Base-by-base conservation (phyloP, 1,284 basidiomycete genomes). In the Sanghuangporus weigelae region DNA sequence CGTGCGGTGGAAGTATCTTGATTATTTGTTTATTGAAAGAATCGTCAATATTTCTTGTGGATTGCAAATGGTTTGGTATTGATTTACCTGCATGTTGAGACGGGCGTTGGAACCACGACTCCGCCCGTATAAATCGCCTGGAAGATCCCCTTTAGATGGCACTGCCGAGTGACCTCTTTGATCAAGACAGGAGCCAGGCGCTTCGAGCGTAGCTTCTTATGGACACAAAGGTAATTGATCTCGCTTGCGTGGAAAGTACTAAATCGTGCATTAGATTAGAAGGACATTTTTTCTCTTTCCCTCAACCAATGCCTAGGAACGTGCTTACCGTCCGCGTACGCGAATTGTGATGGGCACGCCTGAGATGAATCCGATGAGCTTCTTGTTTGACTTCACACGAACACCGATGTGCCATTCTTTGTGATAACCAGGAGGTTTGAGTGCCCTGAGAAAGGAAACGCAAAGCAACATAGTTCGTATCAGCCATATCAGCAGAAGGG, bases 41-140 rank as follows among this genome's bases (percentile, higher is more conserved):
- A n/a, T 21, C 44, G 26, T 50, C 35, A 42, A 42, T 14, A 23
- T 26, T 12, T 35, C 35, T 16, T 46, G 23, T 35, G 10, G 26
- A 19, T 57, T 19, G 26, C 23, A 50, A 58, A 5, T 31, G 26
- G 3, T 31, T 3, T 58, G 4, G 48, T 6, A 63, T 50, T 50
- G n/a, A 10, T 35, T 53, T 71, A 90, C 86, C 88, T 81, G 74
- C 90, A 95, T 12, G 87, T 88, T 4, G 92, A 85, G 26, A 97
- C 84, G 0, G 96, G 96, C 0, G 95, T 97, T 7, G 95, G 95
- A 26, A 98, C 78, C 40, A 96, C 85, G 16, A 94, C 86, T 7
- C 96, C 95, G 35, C 86, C 96, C 0, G 97, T 99, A 75, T 99
- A 99, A 63, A 99, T 93, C 3, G 97, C 97, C 76, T 99, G 97